Evolutionary conservation across 2,329 filamentous ascomycete genomes (phyloP).

Genomic region (Teratosphaeria viscida): DNA sequence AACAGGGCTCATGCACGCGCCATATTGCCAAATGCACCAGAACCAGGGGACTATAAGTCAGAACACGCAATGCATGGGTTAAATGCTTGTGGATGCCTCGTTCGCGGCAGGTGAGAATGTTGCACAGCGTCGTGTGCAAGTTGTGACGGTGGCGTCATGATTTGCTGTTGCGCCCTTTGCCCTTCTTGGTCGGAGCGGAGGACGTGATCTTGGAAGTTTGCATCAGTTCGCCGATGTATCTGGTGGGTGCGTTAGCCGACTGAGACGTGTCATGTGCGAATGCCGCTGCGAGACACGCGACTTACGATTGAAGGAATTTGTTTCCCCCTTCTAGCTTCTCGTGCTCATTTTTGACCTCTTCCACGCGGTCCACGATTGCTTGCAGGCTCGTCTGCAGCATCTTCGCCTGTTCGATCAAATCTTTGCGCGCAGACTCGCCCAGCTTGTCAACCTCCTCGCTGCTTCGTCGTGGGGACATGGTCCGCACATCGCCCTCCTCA

Average conservation of each 20-base stretch:
- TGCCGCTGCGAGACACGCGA: conserved; percentile 6
- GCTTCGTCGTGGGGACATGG: conserved; percentile 87
- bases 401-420: conserved; percentile 66
- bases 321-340: conserved; percentile 96
- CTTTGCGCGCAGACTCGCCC: conserved; percentile 65
- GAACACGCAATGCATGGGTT: background rate
- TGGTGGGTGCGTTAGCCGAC: conserved; percentile 27
- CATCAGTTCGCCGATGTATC: conserved; percentile 95
- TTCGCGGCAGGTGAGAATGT: background rate
- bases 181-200: conserved; percentile 42
- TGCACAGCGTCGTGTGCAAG: background rate
- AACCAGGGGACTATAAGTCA: background rate
- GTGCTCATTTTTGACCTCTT: conserved; percentile 87
- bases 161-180: conserved; percentile 9
- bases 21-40: background rate
- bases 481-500: conserved; percentile 77
- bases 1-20: background rate
- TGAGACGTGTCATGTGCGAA: background rate
- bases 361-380: conserved; percentile 84
- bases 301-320: conserved; percentile 71
- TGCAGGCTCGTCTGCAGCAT: conserved; percentile 79
- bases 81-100: background rate
- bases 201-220: conserved; percentile 55
- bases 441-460: conserved; percentile 84
- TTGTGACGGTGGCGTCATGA: background rate